Base-by-base conservation (phyloP, 208 protist genomes). In the Leishmania tropica region DNA sequence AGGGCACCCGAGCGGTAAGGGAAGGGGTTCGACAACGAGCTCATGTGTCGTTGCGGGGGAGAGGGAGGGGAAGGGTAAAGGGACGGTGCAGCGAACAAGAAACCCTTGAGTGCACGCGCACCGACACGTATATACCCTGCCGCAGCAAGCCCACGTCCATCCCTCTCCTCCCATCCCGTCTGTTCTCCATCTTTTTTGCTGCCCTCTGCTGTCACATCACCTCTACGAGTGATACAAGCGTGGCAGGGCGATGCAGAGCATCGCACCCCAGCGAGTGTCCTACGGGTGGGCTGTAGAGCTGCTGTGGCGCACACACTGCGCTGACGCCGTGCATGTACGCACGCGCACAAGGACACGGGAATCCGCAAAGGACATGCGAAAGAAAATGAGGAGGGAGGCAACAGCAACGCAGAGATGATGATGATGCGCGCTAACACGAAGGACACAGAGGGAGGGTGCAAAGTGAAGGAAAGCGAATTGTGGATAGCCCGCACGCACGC, bases 371-470 rank as follows among this genome's bases (percentile, higher is more conserved):
- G 21, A 1, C 11, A 19, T 67, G 60, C n/a, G 28, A 31, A 62
- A 24, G 24, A 62, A 37, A 51, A 47, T 15, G 62, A 51, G 28
- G 40, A 47, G 3, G 40, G 19, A 62, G 15, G 78, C 53, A 40
- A 28, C 60, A 77, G 47, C 76, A 37, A 62, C 47, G 58, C 56
- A 76, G 68, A 80, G 82, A 71, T 53, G 70, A 76, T 62, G 78
- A 76, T 51, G 78, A 65, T 37, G 28, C 1, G 40, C 17, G 21
- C 48, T 51, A 72, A 31, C 28, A 8, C 56, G 28, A 17, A 35
- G 11, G 48, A 40, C 31, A 75, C 24, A 48, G 65, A 42, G n/a
- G n/a, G 60, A 19, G 60, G 13, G n/a, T 40, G n/a, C 11, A 37
- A 67, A 0, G n/a, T 31, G n/a, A 31, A 35, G 21, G n/a, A 65